Evolutionary conservation across 2,329 filamentous ascomycete genomes (phyloP).

Genomic region (Diaporthe sp.): DNA sequence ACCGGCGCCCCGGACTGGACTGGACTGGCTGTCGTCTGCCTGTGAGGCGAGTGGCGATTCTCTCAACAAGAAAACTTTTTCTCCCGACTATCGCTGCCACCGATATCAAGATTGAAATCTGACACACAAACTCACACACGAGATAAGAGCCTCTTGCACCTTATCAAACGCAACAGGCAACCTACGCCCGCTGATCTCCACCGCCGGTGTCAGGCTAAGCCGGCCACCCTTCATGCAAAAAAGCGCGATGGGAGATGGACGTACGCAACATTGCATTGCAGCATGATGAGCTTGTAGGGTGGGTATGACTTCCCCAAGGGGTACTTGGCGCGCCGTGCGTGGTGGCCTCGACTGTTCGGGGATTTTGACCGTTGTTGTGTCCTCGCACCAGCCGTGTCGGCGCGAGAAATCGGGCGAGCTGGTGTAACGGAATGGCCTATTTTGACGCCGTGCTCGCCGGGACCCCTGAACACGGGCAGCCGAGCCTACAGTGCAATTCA

Average conservation of each 20-base stretch:
- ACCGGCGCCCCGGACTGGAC: not conserved
- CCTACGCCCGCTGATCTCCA: slow-evolving; percentile 11
- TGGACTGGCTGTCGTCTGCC: not conserved
- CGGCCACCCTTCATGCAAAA: slow-evolving; percentile 14
- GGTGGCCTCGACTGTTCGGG: not conserved
- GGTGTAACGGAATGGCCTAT: not conserved
- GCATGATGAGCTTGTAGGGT: slow-evolving; percentile 12
- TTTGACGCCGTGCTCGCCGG: slow-evolving; percentile 13
- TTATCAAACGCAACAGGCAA: slow-evolving; percentile 26
- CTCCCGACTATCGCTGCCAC: not conserved
- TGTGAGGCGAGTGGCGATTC: slow-evolving; percentile 31
- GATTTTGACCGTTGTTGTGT: slow-evolving; percentile 2
- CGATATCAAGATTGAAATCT: slow-evolving; percentile 21
- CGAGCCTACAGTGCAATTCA: not conserved
- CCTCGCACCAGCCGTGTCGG: not conserved
- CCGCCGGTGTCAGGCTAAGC: slow-evolving; percentile 32
- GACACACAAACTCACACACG: slow-evolving; percentile 17
- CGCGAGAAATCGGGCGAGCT: slow-evolving; percentile 21
- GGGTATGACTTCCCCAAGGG: not conserved
- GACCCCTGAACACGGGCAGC: slow-evolving; percentile 13
- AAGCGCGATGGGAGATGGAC: not conserved
- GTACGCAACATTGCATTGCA: slow-evolving; percentile 30
- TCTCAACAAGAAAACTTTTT: slow-evolving; percentile 35
- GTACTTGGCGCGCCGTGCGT: not conserved
- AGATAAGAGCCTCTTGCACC: slow-evolving; percentile 29